These are phyloP conservation scores for Podospora pseudocomata DNA, from an alignment of 495 filamentous ascomycete genomes.

Conservation along the genomic window DNA sequence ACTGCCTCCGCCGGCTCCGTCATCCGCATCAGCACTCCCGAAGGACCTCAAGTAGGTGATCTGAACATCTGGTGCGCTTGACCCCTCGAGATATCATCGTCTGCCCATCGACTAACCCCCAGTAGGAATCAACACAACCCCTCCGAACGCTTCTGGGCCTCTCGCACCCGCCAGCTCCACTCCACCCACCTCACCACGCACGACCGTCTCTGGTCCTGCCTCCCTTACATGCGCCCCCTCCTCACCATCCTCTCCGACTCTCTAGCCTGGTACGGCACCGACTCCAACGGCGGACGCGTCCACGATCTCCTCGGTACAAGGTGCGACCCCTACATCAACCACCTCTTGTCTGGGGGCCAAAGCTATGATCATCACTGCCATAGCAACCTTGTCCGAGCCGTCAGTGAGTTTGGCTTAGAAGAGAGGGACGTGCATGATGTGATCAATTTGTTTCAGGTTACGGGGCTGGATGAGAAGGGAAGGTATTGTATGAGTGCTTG, in stretches of 20 bases:
- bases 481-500: constrained; percentile 74
- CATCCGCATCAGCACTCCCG: constrained; percentile 66
- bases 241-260: constrained; percentile 68
- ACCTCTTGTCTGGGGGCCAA: constrained; percentile 61
- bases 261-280: constrained; percentile 52
- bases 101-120: neutral
- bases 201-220: constrained; percentile 71
- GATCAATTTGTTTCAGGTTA: constrained; percentile 78
- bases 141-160: constrained; percentile 75
- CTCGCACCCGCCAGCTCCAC: constrained; percentile 72
- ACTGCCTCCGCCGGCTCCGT: constrained; percentile 59
- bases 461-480: constrained; percentile 64
- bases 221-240: constrained; percentile 72
- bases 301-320: constrained; percentile 76
- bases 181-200: constrained; percentile 64
- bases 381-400: constrained; percentile 71
- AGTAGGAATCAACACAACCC: constrained; percentile 64
- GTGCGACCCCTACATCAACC: constrained; percentile 72
- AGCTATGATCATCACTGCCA: constrained; percentile 75
- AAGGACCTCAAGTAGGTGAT: constrained; percentile 76
- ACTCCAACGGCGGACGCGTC: constrained; percentile 54
- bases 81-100: neutral
- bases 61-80: constrained; percentile 59
- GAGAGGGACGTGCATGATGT: constrained; percentile 79
- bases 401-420: constrained; percentile 61